phyloP scores from a whole-genome alignment of 2,329 filamentous ascomycete genomes.

The Colletotrichum endophyticum region DNA sequence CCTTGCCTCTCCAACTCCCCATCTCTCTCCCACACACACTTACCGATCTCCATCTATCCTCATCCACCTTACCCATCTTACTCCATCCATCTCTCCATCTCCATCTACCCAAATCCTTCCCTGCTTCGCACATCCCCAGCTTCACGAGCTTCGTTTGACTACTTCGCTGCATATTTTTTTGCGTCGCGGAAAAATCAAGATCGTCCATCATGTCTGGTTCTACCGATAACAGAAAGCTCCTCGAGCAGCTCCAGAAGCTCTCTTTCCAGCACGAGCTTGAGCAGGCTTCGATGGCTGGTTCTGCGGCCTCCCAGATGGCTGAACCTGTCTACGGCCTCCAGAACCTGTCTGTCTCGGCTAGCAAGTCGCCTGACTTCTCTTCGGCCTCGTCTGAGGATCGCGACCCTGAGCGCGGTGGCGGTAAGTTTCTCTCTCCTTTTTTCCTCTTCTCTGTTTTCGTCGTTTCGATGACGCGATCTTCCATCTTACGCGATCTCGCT shows the following conservation, averaged over 20 bases:
- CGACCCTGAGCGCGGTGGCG: neutral
- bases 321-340: neutral
- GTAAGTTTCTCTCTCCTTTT: neutral
- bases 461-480: neutral
- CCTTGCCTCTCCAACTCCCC: neutral
- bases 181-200: neutral
- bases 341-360: neutral
- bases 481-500: neutral
- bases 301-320: neutral
- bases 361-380: neutral
- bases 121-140: neutral
- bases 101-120: neutral
- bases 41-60: neutral
- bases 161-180: neutral
- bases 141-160: neutral
- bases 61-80: neutral
- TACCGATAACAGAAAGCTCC: neutral
- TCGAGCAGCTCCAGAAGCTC: constrained; percentile 9
- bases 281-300: neutral
- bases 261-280: constrained; percentile 4
- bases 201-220: neutral
- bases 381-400: constrained; percentile 4
- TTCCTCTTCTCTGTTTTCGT: neutral
- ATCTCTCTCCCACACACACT: neutral
- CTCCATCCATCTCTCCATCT: neutral